Percentiles rank a stretch among this genome's conserved stretches.
Conservation (phyloP, 2,329 filamentous ascomycete species). For the Fusarium pilosicola region DNA sequence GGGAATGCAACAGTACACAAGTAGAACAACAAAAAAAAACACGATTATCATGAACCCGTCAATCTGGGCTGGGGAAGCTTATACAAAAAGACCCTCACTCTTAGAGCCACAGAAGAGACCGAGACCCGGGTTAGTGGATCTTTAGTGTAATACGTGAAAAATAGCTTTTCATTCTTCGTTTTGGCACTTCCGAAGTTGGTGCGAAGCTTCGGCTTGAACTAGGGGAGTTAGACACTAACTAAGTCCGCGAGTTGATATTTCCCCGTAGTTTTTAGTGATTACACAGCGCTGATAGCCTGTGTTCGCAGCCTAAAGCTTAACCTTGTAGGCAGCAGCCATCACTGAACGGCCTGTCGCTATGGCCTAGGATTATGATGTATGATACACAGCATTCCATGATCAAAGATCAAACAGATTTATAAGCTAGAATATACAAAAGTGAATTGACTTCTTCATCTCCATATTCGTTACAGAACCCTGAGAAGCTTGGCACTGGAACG, state of each 20-base stretch:
- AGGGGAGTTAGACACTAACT: not conserved
- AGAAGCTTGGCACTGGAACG: not conserved
- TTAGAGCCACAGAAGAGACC: not conserved
- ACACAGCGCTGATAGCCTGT: not conserved
- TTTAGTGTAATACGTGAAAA: not conserved
- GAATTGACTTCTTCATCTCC: not conserved
- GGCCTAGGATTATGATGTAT: not conserved
- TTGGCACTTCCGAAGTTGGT: not conserved
- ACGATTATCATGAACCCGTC: not conserved
- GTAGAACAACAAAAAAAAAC: not conserved
- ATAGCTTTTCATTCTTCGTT: not conserved
- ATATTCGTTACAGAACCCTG: not conserved
- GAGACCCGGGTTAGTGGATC: not conserved
- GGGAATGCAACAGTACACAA: not conserved
- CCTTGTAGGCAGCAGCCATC: too few relatives aligned
- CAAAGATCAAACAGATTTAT: too few relatives aligned
- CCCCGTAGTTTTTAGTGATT: not conserved
- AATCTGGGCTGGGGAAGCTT: not conserved
- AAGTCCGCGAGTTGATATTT: fast-evolving
- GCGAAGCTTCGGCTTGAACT: not conserved
- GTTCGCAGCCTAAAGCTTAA: too few relatives aligned
- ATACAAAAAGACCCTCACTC: not conserved
- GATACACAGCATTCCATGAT: not conserved
- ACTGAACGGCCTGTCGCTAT: not conserved
- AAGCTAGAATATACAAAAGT: not conserved